A percentile compares a stretch with the other conserved stretches of the same genome.
These are phyloP conservation scores for Boletus rubescentipes DNA, from an alignment of 768 basidiomycete species.

Conservation along the genomic window DNA sequence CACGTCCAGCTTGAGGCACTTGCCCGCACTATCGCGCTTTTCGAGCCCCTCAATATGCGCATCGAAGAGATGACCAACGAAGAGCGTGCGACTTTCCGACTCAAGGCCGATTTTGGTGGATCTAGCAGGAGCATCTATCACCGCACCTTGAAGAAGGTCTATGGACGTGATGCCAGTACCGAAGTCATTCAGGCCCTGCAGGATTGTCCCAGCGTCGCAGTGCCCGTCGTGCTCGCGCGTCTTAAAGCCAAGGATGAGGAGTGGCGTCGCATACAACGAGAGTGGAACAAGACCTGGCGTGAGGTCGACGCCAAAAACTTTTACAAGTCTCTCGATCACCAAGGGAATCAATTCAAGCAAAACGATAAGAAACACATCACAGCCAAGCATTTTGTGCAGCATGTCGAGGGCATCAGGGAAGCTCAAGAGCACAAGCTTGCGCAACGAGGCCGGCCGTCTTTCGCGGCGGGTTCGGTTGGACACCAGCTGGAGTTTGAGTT, in stretches of 20 bases:
- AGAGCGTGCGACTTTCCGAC: constrained; percentile 76
- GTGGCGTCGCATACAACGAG: constrained; percentile 91
- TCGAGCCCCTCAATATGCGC: constrained; percentile 83
- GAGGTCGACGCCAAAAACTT: constrained; percentile 98
- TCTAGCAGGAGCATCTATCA: constrained; percentile 85
- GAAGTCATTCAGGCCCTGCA: constrained; percentile 87
- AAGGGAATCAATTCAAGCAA: constrained; percentile 90
- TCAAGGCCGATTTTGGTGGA: constrained; percentile 89
- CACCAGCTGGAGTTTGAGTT: constrained; percentile 81
- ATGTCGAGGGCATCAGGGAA: constrained; percentile 70
- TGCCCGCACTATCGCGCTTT: constrained; percentile 82
- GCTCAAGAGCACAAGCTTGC: constrained; percentile 48
- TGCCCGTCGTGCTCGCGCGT: constrained; percentile 87
- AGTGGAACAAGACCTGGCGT: constrained; percentile 96
- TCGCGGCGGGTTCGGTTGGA: constrained; percentile 48
- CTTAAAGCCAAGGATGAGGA: constrained; percentile 95
- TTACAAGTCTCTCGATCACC: constrained; percentile 96
- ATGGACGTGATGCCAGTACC: constrained; percentile 72
- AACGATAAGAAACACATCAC: constrained; percentile 95
- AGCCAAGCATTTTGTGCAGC: constrained; percentile 75
- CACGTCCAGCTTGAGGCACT: constrained; percentile 94
- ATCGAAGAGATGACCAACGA: constrained; percentile 89
- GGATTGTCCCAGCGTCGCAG: constrained; percentile 85
- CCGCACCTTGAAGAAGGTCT: constrained; percentile 91
- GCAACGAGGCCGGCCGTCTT: constrained; percentile 34